phyloP scores from a whole-genome alignment of 2,329 filamentous ascomycete genomes.

The Pseudogymnoascus verrucosus region DNA sequence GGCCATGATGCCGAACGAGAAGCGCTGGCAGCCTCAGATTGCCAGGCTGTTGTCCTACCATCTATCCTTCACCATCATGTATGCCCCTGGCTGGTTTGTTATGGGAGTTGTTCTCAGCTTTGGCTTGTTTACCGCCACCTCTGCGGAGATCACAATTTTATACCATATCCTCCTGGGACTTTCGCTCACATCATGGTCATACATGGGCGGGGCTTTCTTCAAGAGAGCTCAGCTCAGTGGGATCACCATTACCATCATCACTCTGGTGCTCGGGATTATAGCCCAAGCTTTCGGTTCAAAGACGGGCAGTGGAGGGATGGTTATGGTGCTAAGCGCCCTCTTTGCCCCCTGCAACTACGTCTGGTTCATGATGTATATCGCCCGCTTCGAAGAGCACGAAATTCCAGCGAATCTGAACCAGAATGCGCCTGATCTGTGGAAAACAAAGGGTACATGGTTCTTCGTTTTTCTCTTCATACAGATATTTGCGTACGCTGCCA shows the following conservation, averaged over 20 bases:
- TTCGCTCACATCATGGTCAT: conserved; percentile 69
- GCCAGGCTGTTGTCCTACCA: conserved; percentile 74
- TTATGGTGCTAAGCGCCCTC: conserved; percentile 62
- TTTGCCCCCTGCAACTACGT: conserved; percentile 87
- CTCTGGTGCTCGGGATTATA: conserved; percentile 70
- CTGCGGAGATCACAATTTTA: conserved; percentile 56
- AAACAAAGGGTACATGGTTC: conserved; percentile 64
- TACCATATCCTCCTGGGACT: conserved; percentile 72
- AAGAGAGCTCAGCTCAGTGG: conserved; percentile 81
- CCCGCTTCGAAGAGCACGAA: conserved; percentile 63
- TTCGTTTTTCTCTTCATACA: conserved; percentile 74
- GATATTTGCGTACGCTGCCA: conserved; percentile 65
- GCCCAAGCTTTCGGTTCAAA: conserved; percentile 59
- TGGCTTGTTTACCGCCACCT: conserved; percentile 60
- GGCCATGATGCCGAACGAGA: conserved; percentile 76
- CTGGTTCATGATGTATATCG: conserved; percentile 67
- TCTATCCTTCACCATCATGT: conserved; percentile 70
- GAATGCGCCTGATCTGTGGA: conserved; percentile 59
- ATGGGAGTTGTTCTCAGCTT: conserved; percentile 56
- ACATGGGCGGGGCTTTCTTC: conserved; percentile 78
- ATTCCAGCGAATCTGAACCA: conserved; percentile 52
- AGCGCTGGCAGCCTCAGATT: conserved; percentile 67
- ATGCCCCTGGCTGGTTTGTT: conserved; percentile 75
- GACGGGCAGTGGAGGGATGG: conserved; percentile 48
- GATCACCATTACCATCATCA: conserved; percentile 65